phyloP scores from a whole-genome alignment of 139 green algal species.

The Micromonas commoda region DNA sequence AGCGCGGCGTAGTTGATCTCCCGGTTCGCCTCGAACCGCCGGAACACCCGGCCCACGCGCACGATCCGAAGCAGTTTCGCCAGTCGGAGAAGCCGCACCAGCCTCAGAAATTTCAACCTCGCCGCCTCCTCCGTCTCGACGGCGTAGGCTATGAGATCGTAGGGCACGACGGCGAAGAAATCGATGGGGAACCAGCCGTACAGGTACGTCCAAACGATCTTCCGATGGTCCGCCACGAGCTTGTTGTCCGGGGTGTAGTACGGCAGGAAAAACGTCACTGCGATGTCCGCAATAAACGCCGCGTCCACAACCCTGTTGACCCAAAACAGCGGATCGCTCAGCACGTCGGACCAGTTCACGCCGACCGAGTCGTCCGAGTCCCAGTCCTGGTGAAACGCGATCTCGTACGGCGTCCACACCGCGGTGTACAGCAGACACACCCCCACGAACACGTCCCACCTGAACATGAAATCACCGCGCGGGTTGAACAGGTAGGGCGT shows the following conservation, averaged over 20 bases:
- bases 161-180: conserved; percentile 18
- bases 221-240: background rate
- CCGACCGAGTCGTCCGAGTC: too few species aligned
- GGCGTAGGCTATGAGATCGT: conserved; percentile 8
- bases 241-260: background rate
- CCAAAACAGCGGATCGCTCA: background rate
- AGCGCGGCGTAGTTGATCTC: conserved; percentile 10
- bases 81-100: conserved; percentile 5
- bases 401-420: conserved; percentile 12
- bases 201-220: background rate
- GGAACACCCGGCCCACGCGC: conserved; percentile 14
- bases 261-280: background rate
- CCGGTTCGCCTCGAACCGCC: background rate
- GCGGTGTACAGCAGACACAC: background rate
- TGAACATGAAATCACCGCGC: background rate
- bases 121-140: background rate
- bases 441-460: background rate
- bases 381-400: conserved; percentile 11
- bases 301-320: background rate
- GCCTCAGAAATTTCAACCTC: background rate
- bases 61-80: conserved; percentile 16
- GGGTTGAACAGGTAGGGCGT: conserved; percentile 3
- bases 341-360: background rate
- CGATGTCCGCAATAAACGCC: background rate
- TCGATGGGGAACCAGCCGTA: background rate